Evolutionary conservation across 805 yeast species (phyloP), one percentile per base, ranked within the genome.

Genomic region (Metschnikowia cubensis): DNA sequence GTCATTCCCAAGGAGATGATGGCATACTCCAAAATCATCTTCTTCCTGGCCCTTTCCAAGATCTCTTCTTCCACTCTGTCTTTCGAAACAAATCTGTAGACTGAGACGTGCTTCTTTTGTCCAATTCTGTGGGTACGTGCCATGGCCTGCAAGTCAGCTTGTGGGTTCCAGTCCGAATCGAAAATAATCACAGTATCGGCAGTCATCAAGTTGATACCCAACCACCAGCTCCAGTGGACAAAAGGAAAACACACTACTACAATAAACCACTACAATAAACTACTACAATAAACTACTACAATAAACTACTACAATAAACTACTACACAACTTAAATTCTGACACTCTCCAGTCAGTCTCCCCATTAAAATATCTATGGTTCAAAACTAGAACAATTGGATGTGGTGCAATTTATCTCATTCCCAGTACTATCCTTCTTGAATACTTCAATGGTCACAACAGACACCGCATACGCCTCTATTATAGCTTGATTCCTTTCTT

Each of bases 61-160:
- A 94, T 96, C 65, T 94, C 96, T 68, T 94, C 99, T 68, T 94
- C 99, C 13, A 94, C 96, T 0, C 99, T 94, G 62, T 94, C 99
- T 62, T 94, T 94, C 51, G 96, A 86, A n/a, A 94, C 98, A 72
- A 94, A 88, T 64, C 99, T 77, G 66, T 94, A 94, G 15, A 94
- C 98, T 83, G 89, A 89, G 35, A 94, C 99, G 69, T 94, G 99
- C 61, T 89, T 90, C 69, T 91, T 94, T 68, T 94, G 99, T n/a
- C 99, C 99, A 65, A 94, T 94, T 75, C 99, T 84, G 71, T 94
- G 99, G 2, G 99, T 99, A 70, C 99, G 83, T 0, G 99, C 99
- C 99, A 94, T 94, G 1, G 99, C 99, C 70, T 94, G 99, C 61
- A 94, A 75, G 77, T 94, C 99, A 0, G 99, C 99, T 68, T 94